A percentile compares a stretch with the other conserved stretches of the same genome.
phyloP scores from a whole-genome alignment of 2,329 filamentous ascomycete species.

The Ceratocystis lukuohia region DNA sequence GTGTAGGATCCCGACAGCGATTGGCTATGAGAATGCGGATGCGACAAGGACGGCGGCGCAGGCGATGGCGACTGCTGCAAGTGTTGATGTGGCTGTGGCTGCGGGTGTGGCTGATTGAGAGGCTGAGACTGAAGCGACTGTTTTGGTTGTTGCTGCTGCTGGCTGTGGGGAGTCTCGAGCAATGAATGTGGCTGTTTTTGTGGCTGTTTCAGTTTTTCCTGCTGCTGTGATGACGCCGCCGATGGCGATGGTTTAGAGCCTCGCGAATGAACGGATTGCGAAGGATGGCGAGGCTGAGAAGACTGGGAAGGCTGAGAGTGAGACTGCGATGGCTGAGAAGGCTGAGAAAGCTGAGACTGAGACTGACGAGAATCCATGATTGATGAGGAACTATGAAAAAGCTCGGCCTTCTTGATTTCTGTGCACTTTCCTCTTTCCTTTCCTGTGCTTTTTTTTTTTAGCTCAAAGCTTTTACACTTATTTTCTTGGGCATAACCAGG shows the following conservation, averaged over 20 bases:
- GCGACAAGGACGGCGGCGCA: neutral
- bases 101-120: slow-evolving; percentile 5
- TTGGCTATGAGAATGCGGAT: neutral
- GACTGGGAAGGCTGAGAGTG: slow-evolving; percentile 13
- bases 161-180: neutral
- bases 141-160: neutral
- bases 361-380: slow-evolving; percentile 19
- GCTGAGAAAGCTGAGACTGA: slow-evolving; percentile 14
- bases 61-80: neutral
- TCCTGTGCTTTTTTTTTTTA: slow-evolving; percentile 3
- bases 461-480: slow-evolving; percentile 6
- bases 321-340: slow-evolving; percentile 3
- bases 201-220: neutral
- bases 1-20: neutral
- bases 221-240: neutral
- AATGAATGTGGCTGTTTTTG: neutral
- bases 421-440: slow-evolving; percentile 3
- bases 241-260: slow-evolving; percentile 8
- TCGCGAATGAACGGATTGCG: neutral
- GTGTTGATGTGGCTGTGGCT: slow-evolving; percentile 6
- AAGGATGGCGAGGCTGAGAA: slow-evolving; percentile 17
- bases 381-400: neutral
- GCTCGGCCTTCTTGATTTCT: neutral
- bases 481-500: neutral
- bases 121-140: neutral